Percentiles rank a stretch among this genome's conserved stretches.
These are phyloP conservation scores for Lactarius hatsudake DNA, from an alignment of 768 basidiomycete species.

Conservation along the genomic window DNA sequence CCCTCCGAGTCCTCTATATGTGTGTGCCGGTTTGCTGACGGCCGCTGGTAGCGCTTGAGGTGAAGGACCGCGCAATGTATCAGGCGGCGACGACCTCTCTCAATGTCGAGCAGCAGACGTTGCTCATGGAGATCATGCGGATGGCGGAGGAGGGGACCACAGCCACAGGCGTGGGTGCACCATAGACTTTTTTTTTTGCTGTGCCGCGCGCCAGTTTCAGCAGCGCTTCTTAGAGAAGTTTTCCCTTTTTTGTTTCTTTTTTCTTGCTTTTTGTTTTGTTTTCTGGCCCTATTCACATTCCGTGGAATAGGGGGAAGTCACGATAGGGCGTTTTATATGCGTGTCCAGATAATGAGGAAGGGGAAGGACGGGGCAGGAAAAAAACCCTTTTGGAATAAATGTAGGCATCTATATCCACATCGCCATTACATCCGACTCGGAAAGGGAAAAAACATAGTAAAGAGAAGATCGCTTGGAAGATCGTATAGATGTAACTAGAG, in stretches of 20 bases:
- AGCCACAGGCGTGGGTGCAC: background rate
- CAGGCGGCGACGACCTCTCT: slow-evolving; percentile 71
- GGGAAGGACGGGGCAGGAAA: background rate
- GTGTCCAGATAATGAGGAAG: background rate
- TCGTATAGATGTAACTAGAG: background rate
- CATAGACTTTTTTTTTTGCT: slow-evolving; percentile 4
- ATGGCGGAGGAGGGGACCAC: slow-evolving; percentile 17
- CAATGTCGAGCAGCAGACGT: slow-evolving; percentile 70
- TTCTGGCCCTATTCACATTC: background rate
- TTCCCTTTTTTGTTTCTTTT: background rate
- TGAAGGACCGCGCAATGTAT: slow-evolving; percentile 63
- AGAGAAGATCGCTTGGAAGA: background rate
- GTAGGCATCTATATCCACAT: background rate
- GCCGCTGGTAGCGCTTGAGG: slow-evolving; percentile 60
- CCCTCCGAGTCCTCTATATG: background rate
- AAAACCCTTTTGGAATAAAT: slow-evolving; percentile 7
- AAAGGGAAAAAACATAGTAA: background rate
- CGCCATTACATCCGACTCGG: slow-evolving; percentile 12
- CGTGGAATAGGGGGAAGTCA: background rate
- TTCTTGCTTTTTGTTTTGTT: background rate
- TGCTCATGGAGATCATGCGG: slow-evolving; percentile 83
- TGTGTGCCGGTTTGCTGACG: background rate
- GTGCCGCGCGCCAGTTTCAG: background rate
- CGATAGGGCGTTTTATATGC: background rate
- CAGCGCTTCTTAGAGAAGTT: background rate